Evolutionary conservation across 768 basidiomycete species (phyloP).

Genomic region (Termitomyces sp.): DNA sequence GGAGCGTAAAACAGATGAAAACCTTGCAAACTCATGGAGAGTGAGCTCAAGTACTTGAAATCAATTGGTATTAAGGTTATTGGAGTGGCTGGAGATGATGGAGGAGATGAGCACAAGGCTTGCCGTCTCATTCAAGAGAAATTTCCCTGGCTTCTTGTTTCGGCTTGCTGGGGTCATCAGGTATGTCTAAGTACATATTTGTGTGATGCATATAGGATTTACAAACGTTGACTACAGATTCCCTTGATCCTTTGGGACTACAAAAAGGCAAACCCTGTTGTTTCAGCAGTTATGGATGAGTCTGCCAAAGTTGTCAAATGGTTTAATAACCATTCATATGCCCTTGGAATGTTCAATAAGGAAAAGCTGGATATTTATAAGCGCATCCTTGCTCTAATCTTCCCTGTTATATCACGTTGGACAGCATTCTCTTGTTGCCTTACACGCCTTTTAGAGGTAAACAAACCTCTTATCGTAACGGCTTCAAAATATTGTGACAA

Average conservation of each 20-base stretch:
- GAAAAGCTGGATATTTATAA: not conserved
- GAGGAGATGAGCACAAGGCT: too few relatives aligned
- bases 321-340: constrained; percentile 9
- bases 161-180: not conserved
- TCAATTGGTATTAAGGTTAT: too few relatives aligned
- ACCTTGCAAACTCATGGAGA: too few relatives aligned
- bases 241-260: not conserved
- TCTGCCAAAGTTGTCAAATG: constrained; percentile 4
- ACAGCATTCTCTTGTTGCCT: not conserved
- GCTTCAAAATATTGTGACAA: not conserved
- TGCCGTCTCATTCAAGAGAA: too few relatives aligned
- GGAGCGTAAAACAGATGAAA: too few relatives aligned
- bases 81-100: too few relatives aligned
- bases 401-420: constrained; percentile 1
- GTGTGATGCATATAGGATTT: not conserved
- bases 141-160: not conserved
- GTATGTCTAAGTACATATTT: not conserved
- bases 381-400: not conserved
- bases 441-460: not conserved
- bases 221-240: not conserved
- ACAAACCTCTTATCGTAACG: not conserved
- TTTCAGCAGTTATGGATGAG: not conserved
- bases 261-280: constrained; percentile 4
- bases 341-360: constrained; percentile 2
- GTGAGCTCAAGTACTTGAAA: too few relatives aligned